phyloP scores from a whole-genome alignment of 2,329 filamentous ascomycete genomes.

The Ustulina deusta region DNA sequence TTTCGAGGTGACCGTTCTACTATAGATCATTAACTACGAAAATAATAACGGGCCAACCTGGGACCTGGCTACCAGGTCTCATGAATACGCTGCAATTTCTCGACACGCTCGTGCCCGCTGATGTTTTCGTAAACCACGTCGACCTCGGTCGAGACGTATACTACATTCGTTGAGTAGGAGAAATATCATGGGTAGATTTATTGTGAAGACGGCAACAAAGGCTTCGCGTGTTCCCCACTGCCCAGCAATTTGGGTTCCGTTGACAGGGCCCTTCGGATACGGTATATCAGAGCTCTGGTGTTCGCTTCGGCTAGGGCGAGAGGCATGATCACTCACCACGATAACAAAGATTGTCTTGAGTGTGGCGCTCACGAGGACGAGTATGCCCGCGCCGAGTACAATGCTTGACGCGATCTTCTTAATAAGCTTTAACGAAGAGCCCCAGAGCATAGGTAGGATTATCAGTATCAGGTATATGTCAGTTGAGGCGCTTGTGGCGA shows the following conservation, averaged over 20 bases:
- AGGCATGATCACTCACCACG: constrained; percentile 46
- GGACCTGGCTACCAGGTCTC: constrained; percentile 6
- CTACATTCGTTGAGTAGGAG: constrained; percentile 34
- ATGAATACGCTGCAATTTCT: neutral
- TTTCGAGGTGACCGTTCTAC: no score
- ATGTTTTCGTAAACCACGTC: constrained; percentile 18
- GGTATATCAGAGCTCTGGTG: constrained; percentile 4
- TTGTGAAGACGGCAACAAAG: constrained; percentile 59
- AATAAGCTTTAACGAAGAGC: constrained; percentile 51
- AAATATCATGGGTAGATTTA: constrained; percentile 60
- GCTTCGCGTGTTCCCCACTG: constrained; percentile 59
- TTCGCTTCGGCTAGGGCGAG: no score
- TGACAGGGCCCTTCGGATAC: constrained; percentile 53
- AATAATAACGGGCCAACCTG: neutral
- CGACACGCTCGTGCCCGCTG: neutral
- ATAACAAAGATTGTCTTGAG: constrained; percentile 55
- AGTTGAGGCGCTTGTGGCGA: constrained; percentile 65
- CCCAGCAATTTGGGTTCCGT: constrained; percentile 57
- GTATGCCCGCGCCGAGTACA: constrained; percentile 56
- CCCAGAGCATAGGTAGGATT: constrained; percentile 64
- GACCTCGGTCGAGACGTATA: constrained; percentile 12
- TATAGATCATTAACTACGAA: neutral
- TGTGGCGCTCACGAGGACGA: constrained; percentile 56
- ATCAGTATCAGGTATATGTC: constrained; percentile 71
- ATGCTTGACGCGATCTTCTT: constrained; percentile 56